A percentile compares a stretch with the other conserved stretches of the same genome.
Conservation (phyloP, 2,329 filamentous ascomycete genomes). For the Nemania serpens region DNA sequence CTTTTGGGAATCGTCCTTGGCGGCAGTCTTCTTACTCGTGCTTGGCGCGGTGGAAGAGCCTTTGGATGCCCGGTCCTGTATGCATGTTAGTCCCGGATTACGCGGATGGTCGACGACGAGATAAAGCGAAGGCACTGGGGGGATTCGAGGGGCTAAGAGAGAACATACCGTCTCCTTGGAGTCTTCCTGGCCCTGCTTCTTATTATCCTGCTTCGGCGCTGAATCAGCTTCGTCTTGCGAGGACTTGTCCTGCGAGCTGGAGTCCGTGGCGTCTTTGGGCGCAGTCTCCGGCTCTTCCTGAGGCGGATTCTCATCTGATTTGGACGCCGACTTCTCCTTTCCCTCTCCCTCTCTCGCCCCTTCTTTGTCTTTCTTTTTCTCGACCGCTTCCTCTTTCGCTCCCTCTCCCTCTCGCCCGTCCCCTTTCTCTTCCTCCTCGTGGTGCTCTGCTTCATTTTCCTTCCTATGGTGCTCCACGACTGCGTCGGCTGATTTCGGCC, state of each 20-base stretch:
- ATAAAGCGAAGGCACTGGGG: not conserved
- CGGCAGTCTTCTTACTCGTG: slow-evolving; percentile 28
- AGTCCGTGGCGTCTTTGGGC: no score
- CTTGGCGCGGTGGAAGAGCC: slow-evolving; percentile 30
- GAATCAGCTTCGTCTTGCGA: slow-evolving; percentile 19
- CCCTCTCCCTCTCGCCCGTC: not conserved
- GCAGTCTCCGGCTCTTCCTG: not conserved
- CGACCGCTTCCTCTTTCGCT: not conserved
- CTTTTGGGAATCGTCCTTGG: slow-evolving; percentile 37
- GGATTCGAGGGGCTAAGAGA: not conserved
- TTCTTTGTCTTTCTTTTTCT: slow-evolving; percentile 3
- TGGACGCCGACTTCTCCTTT: not conserved
- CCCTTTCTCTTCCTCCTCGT: slow-evolving; percentile 5
- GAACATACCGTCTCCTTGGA: slow-evolving; percentile 31
- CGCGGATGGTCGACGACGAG: not conserved
- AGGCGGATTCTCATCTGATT: not conserved
- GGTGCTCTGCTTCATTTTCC: not conserved
- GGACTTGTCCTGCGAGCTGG: slow-evolving; percentile 25
- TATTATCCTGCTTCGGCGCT: slow-evolving; percentile 29
- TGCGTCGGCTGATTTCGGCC: slow-evolving; percentile 9
- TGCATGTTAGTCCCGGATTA: not conserved
- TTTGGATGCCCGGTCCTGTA: slow-evolving; percentile 28
- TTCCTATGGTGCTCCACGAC: slow-evolving; percentile 10
- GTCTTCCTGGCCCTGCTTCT: slow-evolving; percentile 32
- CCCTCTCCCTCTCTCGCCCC: slow-evolving; percentile 1